phyloP scores from a whole-genome alignment of 2,329 filamentous ascomycete species.

The Aspergillus phoenicis region DNA sequence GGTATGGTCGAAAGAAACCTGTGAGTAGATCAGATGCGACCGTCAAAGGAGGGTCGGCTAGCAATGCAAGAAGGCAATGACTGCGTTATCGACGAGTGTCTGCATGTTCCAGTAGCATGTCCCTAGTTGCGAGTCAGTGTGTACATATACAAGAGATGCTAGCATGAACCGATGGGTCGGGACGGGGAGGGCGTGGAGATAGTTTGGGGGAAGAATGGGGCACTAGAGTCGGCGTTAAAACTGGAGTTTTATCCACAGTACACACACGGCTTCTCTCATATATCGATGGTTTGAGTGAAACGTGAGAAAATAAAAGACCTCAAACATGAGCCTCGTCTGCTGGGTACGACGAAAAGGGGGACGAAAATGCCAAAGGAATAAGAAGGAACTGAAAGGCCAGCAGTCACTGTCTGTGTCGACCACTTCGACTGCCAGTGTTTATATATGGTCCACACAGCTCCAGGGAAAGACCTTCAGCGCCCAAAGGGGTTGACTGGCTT shows the following conservation, averaged over 20 bases:
- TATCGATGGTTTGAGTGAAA: background rate
- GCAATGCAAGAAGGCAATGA: background rate
- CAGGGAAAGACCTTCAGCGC: background rate
- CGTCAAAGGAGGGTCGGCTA: background rate
- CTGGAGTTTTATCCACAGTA: background rate
- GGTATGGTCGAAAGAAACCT: background rate
- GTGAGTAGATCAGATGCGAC: slow-evolving; percentile 1
- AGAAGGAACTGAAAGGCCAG: background rate
- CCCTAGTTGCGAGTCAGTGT: background rate
- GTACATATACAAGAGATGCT: background rate
- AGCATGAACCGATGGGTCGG: slow-evolving; percentile 5
- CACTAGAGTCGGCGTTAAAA: background rate
- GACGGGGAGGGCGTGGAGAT: slow-evolving; percentile 1
- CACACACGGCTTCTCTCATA: background rate
- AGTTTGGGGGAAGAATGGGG: background rate
- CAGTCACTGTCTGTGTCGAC: background rate
- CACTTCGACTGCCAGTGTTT: background rate
- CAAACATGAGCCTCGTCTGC: background rate
- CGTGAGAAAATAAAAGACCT: background rate
- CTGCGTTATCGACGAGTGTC: background rate
- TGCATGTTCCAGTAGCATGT: background rate
- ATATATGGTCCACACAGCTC: background rate
- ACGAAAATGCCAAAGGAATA: background rate
- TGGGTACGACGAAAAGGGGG: background rate
- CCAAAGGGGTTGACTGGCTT: background rate